phyloP scores from a whole-genome alignment of 2,329 filamentous ascomycete species.

The Colletotrichum eleusines region DNA sequence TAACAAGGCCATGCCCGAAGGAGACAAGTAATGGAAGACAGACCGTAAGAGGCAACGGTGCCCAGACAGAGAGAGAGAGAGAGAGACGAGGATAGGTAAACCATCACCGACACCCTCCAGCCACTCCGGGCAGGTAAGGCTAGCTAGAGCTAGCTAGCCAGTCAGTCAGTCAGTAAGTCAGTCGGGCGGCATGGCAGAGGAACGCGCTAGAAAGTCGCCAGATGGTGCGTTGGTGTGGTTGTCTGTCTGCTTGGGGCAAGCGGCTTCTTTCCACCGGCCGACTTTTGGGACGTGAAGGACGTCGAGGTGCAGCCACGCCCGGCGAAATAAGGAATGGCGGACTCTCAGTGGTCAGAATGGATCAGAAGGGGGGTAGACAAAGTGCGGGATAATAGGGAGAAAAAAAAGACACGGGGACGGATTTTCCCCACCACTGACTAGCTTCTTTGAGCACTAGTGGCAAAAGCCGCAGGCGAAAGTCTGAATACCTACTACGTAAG shows the following conservation, averaged over 20 bases:
- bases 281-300: not conserved
- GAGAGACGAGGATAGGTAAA: slow-evolving; percentile 7
- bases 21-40: slow-evolving; percentile 1
- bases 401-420: not conserved
- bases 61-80: too few species aligned
- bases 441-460: not conserved
- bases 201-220: slow-evolving; percentile 39
- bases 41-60: slow-evolving; percentile 30
- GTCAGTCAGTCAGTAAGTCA: not conserved
- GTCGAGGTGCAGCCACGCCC: slow-evolving; percentile 21
- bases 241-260: slow-evolving; percentile 1
- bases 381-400: not conserved
- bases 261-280: too few species aligned
- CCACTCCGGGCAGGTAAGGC: slow-evolving; percentile 24
- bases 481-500: too few species aligned
- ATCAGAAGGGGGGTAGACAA: not conserved
- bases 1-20: slow-evolving; percentile 21
- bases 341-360: slow-evolving; percentile 1
- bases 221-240: slow-evolving; percentile 18
- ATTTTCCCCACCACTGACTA: slow-evolving; percentile 13
- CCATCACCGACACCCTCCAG: slow-evolving; percentile 6
- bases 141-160: slow-evolving; percentile 6
- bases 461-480: slow-evolving; percentile 5
- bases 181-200: slow-evolving; percentile 25
- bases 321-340: not conserved